Conservation (phyloP, 352 stramenopile species). For the Phytopythium vexans region DNA sequence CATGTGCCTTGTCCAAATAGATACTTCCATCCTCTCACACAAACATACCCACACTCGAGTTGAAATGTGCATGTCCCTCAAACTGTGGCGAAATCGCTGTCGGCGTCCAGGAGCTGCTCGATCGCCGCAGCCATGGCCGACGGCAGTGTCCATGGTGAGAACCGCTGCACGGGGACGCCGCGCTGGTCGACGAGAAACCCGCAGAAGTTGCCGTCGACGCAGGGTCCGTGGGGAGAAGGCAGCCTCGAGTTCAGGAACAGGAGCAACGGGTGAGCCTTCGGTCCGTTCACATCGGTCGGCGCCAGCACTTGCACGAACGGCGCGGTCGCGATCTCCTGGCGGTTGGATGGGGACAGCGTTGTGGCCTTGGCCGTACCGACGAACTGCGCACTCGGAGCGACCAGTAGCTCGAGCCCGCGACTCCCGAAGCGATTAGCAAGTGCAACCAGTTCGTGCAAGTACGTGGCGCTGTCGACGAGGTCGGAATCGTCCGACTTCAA, state of each 20-base stretch:
- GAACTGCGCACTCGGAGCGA: conserved; percentile 89
- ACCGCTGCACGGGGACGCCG: conserved; percentile 74
- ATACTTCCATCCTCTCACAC: too few species aligned
- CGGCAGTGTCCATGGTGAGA: conserved; percentile 40
- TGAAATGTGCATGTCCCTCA: too few species aligned
- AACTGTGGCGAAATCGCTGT: too few species aligned
- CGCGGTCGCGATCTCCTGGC: conserved; percentile 10
- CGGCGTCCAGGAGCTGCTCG: too few species aligned
- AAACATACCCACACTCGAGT: too few species aligned
- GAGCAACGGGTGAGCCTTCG: conserved; percentile 68
- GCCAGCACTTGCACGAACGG: conserved; percentile 44
- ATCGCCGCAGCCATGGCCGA: too few species aligned
- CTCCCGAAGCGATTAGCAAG: conserved; percentile 54
- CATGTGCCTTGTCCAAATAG: too few species aligned
- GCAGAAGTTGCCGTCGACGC: conserved; percentile 89
- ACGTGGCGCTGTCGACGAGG: conserved; percentile 48
- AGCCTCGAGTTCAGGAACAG: conserved; percentile 78
- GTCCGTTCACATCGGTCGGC: conserved; percentile 89
- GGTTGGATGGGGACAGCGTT: conserved; percentile 30
- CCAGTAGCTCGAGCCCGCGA: conserved; percentile 59
- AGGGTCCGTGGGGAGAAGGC: conserved; percentile 44
- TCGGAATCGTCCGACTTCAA: conserved; percentile 18
- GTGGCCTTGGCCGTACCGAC: conserved; percentile 69
- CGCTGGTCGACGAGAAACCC: conserved; percentile 89
- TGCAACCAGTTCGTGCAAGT: conserved; percentile 75